Conservation (phyloP, 768 basidiomycete genomes). For the Leccinum ochraceum region DNA sequence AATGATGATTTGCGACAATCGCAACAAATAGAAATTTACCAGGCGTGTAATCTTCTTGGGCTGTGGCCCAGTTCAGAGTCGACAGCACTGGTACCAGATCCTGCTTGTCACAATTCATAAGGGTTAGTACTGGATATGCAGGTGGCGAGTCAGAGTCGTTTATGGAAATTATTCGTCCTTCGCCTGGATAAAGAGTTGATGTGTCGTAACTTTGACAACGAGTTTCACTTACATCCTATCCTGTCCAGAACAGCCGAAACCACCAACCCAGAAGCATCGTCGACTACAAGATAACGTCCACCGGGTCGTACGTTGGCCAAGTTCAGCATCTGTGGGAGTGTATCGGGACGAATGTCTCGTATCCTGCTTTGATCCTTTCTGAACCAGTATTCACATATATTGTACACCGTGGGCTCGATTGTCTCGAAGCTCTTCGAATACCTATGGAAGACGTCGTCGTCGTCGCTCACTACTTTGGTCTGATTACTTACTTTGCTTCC, state of each 20-base stretch:
- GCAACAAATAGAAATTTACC: slow-evolving; percentile 38
- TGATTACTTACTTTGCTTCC: slow-evolving; percentile 80
- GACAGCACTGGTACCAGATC: slow-evolving; percentile 53
- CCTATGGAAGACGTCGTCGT: slow-evolving; percentile 41
- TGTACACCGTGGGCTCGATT: slow-evolving; percentile 83
- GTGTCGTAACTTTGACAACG: not conserved
- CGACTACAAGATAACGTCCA: slow-evolving; percentile 85
- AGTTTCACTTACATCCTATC: slow-evolving; percentile 64
- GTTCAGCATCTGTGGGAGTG: slow-evolving; percentile 85
- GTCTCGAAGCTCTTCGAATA: slow-evolving; percentile 87
- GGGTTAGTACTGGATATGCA: slow-evolving; percentile 76
- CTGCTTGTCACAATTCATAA: slow-evolving; percentile 83
- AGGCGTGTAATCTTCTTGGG: slow-evolving; percentile 73
- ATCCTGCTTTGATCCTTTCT: slow-evolving; percentile 79
- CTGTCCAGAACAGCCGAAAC: slow-evolving; percentile 84
- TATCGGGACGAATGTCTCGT: slow-evolving; percentile 83
- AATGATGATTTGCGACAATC: slow-evolving; percentile 3
- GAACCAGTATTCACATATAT: slow-evolving; percentile 90
- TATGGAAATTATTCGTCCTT: slow-evolving; percentile 80
- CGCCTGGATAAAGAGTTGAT: slow-evolving; percentile 45
- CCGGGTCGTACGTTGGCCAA: slow-evolving; percentile 83
- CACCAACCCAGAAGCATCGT: slow-evolving; percentile 88
- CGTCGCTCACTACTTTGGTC: not conserved
- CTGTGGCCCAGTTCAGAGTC: slow-evolving; percentile 89
- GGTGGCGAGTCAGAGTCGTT: slow-evolving; percentile 92